Evolutionary conservation across 768 basidiomycete genomes (phyloP).

Genomic region (Suillus paluster): DNA sequence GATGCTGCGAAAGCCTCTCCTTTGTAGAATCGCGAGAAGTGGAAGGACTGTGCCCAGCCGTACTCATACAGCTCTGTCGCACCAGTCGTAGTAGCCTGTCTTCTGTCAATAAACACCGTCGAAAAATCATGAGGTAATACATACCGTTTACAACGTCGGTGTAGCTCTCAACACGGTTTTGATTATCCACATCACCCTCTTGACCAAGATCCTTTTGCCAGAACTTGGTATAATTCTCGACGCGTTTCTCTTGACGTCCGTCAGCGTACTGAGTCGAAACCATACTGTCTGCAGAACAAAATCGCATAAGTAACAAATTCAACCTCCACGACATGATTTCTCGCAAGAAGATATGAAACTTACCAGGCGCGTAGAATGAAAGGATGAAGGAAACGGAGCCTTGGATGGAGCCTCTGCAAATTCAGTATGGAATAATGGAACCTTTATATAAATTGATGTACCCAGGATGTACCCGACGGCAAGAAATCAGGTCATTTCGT

Average conservation of each 20-base stretch:
- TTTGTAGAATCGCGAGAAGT: conserved; percentile 93
- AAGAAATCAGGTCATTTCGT: conserved; percentile 1
- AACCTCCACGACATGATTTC: not conserved
- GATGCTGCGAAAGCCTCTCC: conserved; percentile 74
- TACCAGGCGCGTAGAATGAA: not conserved
- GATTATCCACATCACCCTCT: conserved; percentile 67
- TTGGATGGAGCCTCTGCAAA: not conserved
- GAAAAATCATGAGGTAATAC: conserved; percentile 40
- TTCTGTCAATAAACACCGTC: not conserved
- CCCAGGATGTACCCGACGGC: conserved; percentile 1
- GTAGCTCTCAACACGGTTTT: conserved; percentile 80
- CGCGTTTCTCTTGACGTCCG: conserved; percentile 67
- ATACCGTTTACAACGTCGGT: conserved; percentile 92
- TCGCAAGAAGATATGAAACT: not conserved
- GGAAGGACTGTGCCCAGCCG: conserved; percentile 87
- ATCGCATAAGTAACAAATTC: not conserved
- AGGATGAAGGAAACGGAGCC: not conserved
- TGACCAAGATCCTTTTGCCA: conserved; percentile 85
- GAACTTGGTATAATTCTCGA: conserved; percentile 86
- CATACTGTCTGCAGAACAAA: not conserved
- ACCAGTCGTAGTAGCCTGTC: conserved; percentile 90
- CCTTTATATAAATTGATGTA: too few relatives aligned
- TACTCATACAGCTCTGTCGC: conserved; percentile 92
- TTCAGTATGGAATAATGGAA: too few relatives aligned
- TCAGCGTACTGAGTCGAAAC: conserved; percentile 45